A percentile compares a stretch with the other conserved stretches of the same genome.
Evolutionary conservation across 208 protist species (phyloP).

Genomic region (Kentomonas sorsogonicus): DNA sequence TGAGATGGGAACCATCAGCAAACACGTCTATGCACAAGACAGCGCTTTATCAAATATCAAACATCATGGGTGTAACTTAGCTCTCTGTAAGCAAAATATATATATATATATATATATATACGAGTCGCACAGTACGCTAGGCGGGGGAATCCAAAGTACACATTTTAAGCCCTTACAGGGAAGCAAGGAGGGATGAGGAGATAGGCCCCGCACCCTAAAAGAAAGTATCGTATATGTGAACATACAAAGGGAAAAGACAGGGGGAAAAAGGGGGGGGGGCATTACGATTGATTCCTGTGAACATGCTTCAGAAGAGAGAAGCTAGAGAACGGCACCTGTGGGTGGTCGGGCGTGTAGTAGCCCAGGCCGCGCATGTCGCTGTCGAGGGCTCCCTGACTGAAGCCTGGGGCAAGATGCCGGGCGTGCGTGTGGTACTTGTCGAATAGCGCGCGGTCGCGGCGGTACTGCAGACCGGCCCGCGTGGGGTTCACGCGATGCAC

Average conservation of each 20-base stretch:
- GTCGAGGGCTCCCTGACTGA: conserved; percentile 64
- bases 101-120: conserved; percentile 5
- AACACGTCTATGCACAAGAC: too few species aligned
- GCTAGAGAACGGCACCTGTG: conserved; percentile 57
- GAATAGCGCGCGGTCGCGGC: conserved; percentile 81
- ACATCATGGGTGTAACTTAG: neutral
- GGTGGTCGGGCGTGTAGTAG: conserved; percentile 83
- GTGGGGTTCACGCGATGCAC: conserved; percentile 63
- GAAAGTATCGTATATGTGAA: conserved; percentile 5
- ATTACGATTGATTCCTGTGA: conserved; percentile 15
- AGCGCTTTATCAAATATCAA: too few species aligned
- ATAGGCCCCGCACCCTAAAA: conserved; percentile 1
- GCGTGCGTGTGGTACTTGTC: conserved; percentile 81
- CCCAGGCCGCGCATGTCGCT: conserved; percentile 79
- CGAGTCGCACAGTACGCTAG: too few species aligned
- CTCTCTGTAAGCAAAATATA: neutral
- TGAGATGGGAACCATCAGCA: too few species aligned
- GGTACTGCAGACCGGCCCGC: conserved; percentile 74
- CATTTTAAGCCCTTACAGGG: too few species aligned
- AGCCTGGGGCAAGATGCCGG: conserved; percentile 75
- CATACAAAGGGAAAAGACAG: neutral
- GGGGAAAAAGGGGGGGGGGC: conserved; percentile 6
- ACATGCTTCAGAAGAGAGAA: conserved; percentile 6
- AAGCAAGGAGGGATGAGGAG: too few species aligned
- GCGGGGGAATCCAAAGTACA: too few species aligned